These are phyloP conservation scores for Fagopyrum homotropicum DNA, from an alignment of 148 eudicot genomes.

Conservation along the genomic window DNA sequence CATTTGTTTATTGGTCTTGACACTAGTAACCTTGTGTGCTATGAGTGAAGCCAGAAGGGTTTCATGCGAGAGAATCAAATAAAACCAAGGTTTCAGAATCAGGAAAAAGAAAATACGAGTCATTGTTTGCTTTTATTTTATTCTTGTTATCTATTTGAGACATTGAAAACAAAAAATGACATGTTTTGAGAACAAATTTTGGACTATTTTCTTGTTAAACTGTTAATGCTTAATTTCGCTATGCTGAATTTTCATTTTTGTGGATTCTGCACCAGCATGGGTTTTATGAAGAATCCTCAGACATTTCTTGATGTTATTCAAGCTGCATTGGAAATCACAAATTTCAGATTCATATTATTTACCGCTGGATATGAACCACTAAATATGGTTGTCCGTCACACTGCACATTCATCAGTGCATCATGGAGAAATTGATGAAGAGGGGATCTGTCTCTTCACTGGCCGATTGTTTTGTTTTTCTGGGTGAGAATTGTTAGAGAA, in stretches of 20 bases:
- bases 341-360: conserved; percentile 58
- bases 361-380: conserved; percentile 76
- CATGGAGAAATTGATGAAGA: conserved; percentile 22
- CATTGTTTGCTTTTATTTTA: neutral
- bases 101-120: neutral
- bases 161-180: neutral
- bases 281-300: conserved; percentile 58
- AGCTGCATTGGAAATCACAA: conserved; percentile 34
- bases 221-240: neutral
- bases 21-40: neutral
- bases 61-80: neutral
- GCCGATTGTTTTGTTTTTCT: conserved; percentile 63
- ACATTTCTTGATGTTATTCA: conserved; percentile 58
- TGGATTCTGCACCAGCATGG: conserved; percentile 47
- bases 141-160: neutral
- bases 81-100: neutral
- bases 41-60: neutral
- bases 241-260: neutral
- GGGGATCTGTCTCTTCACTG: conserved; percentile 47
- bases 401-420: conserved; percentile 20
- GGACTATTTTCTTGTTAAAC: neutral
- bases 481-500: conserved; percentile 36
- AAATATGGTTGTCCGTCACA: conserved; percentile 37
- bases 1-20: neutral
- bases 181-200: neutral